These are phyloP conservation scores for Phaseolus coccineus DNA, from an alignment of 331 rosid species.

Conservation along the genomic window DNA sequence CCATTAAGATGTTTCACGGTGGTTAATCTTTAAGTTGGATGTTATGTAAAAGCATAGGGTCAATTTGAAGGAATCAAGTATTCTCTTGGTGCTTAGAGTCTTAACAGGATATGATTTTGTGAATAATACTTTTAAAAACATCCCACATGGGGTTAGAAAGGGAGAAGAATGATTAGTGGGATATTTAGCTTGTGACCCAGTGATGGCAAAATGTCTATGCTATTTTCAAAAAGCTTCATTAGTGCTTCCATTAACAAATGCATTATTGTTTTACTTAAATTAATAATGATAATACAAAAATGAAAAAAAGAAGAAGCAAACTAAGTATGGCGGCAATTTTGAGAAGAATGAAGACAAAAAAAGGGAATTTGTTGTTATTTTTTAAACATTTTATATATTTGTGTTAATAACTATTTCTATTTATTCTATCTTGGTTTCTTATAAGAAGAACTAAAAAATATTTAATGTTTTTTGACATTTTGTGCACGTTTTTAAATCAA, in stretches of 20 bases:
- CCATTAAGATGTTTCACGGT: slow-evolving; percentile 31
- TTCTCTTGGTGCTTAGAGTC: slow-evolving; percentile 43
- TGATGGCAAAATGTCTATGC: slow-evolving; percentile 33
- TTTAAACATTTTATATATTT: not conserved
- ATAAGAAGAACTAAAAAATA: not conserved
- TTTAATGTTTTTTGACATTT: not conserved
- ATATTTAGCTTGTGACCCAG: slow-evolving; percentile 6
- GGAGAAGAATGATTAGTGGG: not conserved
- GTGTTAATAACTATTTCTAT: not conserved
- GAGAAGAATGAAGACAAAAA: too few species aligned
- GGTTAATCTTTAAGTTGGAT: slow-evolving; percentile 45
- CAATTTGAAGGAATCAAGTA: slow-evolving; percentile 44
- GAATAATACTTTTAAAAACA: slow-evolving; percentile 59
- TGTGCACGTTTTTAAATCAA: not conserved
- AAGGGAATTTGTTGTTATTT: too few species aligned
- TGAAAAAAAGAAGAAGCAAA: too few species aligned
- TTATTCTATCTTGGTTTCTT: not conserved
- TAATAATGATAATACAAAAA: not conserved
- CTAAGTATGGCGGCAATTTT: too few species aligned
- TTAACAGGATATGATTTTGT: slow-evolving; percentile 47
- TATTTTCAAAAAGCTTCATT: slow-evolving; percentile 26
- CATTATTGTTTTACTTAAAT: not conserved
- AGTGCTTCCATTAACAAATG: slow-evolving; percentile 42
- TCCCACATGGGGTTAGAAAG: slow-evolving; percentile 50
- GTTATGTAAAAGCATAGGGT: slow-evolving; percentile 42